Conservation (phyloP, 1,139 yeast species). For the Arxiozyma heterogenica region DNA sequence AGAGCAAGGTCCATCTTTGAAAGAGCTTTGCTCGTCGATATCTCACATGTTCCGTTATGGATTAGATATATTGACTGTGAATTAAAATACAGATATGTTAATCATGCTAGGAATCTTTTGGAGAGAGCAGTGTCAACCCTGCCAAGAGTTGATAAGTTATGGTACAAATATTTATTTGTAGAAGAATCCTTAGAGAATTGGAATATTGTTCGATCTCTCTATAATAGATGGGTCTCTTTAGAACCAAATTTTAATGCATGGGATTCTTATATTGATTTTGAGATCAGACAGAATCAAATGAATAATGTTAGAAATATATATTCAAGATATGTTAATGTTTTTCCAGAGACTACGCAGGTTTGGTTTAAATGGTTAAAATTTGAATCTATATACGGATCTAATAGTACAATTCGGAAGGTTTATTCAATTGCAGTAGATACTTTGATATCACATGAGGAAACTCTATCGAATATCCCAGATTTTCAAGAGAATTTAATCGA, state of each 20-base stretch:
- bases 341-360: slow-evolving; percentile 43
- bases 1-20: slow-evolving; percentile 84
- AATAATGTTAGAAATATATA: slow-evolving; percentile 50
- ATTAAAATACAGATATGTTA: slow-evolving; percentile 58
- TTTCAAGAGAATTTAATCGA: slow-evolving; percentile 29
- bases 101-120: slow-evolving; percentile 80
- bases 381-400: slow-evolving; percentile 48
- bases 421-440: slow-evolving; percentile 61
- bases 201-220: slow-evolving; percentile 53
- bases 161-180: slow-evolving; percentile 75
- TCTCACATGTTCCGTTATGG: slow-evolving; percentile 79
- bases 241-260: slow-evolving; percentile 53
- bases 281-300: slow-evolving; percentile 48
- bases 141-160: slow-evolving; percentile 75
- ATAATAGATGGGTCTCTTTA: slow-evolving; percentile 78
- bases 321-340: slow-evolving; percentile 45
- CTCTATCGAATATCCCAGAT: not conserved
- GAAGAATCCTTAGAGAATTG: slow-evolving; percentile 72
- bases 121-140: slow-evolving; percentile 67
- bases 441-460: slow-evolving; percentile 25
- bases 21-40: slow-evolving; percentile 72
- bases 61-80: slow-evolving; percentile 74
- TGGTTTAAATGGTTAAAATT: slow-evolving; percentile 62
- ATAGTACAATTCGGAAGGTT: slow-evolving; percentile 47
- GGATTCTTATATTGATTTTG: slow-evolving; percentile 68